Conservation (phyloP, 139 green algal species). For the Closterium sp. region DNA sequence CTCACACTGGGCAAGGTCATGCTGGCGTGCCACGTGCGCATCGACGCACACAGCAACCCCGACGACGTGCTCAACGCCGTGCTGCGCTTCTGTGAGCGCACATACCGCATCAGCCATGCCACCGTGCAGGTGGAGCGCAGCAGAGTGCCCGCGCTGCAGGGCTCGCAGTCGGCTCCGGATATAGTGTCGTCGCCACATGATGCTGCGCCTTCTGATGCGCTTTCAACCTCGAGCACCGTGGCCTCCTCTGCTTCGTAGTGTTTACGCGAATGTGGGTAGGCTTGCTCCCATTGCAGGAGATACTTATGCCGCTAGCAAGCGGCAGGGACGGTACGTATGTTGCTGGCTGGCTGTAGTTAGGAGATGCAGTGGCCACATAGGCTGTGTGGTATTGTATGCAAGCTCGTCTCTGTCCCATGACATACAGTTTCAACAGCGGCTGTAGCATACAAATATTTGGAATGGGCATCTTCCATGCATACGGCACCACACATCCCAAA, state of each 20-base stretch:
- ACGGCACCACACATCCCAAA: no score
- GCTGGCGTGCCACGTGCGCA: slow-evolving; percentile 38
- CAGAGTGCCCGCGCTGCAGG: neutral
- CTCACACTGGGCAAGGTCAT: slow-evolving; percentile 61
- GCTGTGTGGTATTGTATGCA: no score
- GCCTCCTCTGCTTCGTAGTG: neutral
- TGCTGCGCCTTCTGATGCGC: neutral
- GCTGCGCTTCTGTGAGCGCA: slow-evolving; percentile 31
- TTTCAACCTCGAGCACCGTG: neutral
- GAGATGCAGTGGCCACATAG: no score
- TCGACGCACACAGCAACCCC: neutral
- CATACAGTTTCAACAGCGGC: no score
- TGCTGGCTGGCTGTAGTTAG: no score
- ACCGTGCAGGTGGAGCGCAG: slow-evolving; percentile 41
- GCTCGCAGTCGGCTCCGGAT: neutral
- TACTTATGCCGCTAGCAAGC: neutral
- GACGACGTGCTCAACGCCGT: slow-evolving; percentile 34
- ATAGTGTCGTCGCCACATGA: neutral
- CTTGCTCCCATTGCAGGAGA: neutral
- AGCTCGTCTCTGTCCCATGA: no score
- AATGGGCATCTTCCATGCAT: no score
- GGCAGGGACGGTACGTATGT: neutral
- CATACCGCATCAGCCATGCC: slow-evolving; percentile 44
- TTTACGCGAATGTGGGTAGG: neutral
- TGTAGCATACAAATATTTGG: no score